phyloP scores from a whole-genome alignment of 2,329 filamentous ascomycete genomes.

The Aspergillus eucalypticola region DNA sequence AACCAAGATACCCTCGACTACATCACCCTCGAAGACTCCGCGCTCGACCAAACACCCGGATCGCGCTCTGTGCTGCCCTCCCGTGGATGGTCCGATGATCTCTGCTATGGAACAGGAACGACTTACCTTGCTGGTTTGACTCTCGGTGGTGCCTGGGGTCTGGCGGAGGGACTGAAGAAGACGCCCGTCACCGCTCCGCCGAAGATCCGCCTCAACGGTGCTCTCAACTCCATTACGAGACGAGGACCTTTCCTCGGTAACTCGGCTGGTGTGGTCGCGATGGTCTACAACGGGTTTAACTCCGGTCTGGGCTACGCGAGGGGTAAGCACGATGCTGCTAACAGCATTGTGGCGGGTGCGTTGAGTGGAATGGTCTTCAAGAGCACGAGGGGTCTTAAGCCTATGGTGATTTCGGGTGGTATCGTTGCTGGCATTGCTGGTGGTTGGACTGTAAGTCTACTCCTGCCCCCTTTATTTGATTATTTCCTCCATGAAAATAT shows the following conservation, averaged over 20 bases:
- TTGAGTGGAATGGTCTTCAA: slow-evolving; percentile 95
- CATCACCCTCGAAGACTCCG: slow-evolving; percentile 87
- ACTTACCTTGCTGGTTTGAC: slow-evolving; percentile 88
- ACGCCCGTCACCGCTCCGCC: slow-evolving; percentile 71
- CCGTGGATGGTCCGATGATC: slow-evolving; percentile 94
- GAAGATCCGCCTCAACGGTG: slow-evolving; percentile 88
- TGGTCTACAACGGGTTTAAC: slow-evolving; percentile 94
- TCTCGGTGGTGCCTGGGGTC: slow-evolving; percentile 85
- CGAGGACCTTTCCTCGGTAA: slow-evolving; percentile 95
- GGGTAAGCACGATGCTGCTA: slow-evolving; percentile 85
- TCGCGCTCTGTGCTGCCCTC: slow-evolving; percentile 86
- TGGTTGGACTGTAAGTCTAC: slow-evolving; percentile 77
- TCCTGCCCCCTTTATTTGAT: too few relatives aligned
- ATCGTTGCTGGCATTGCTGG: slow-evolving; percentile 85
- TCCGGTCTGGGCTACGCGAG: slow-evolving; percentile 75
- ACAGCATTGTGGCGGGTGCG: slow-evolving; percentile 81
- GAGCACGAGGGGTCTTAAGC: slow-evolving; percentile 83
- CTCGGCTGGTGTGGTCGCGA: slow-evolving; percentile 90
- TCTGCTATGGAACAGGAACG: slow-evolving; percentile 95
- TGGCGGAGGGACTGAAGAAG: slow-evolving; percentile 83
- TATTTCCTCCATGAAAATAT: background rate
- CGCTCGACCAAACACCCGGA: slow-evolving; percentile 81
- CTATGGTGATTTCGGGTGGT: slow-evolving; percentile 91
- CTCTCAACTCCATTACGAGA: slow-evolving; percentile 90
- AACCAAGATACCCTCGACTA: slow-evolving; percentile 95